A percentile compares a stretch with the other conserved stretches of the same genome.
Evolutionary conservation across 192 early-diverging fungal species (phyloP).

Genomic region (Podila epicladia): DNA sequence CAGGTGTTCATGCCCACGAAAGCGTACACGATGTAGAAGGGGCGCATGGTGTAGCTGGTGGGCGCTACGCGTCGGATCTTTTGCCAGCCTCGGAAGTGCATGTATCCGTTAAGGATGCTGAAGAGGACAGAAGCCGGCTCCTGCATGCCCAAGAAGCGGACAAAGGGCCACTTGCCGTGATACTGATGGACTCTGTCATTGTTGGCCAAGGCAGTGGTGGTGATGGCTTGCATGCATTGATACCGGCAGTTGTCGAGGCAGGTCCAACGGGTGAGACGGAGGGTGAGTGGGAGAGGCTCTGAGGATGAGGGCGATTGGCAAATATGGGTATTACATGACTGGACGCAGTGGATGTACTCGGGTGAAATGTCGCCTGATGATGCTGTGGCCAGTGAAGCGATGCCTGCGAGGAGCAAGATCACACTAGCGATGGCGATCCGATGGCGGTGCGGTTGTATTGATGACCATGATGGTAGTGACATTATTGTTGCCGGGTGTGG

Average conservation of each 20-base stretch:
- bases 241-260: slow-evolving; percentile 89
- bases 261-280: slow-evolving; percentile 77
- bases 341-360: slow-evolving; percentile 65
- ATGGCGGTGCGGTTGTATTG: not conserved
- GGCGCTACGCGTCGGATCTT: slow-evolving; percentile 56
- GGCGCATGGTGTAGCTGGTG: slow-evolving; percentile 65
- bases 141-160: slow-evolving; percentile 86
- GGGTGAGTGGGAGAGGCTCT: slow-evolving; percentile 55
- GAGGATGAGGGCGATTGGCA: slow-evolving; percentile 44
- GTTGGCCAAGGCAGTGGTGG: slow-evolving; percentile 53
- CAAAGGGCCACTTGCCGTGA: slow-evolving; percentile 98
- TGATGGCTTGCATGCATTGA: slow-evolving; percentile 85
- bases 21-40: slow-evolving; percentile 65
- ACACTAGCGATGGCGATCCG: not conserved
- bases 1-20: slow-evolving; percentile 78
- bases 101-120: slow-evolving; percentile 84
- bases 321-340: slow-evolving; percentile 47
- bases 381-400: slow-evolving; percentile 36
- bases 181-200: slow-evolving; percentile 77
- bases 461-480: not conserved
- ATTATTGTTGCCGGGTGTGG: no score
- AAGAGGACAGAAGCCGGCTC: slow-evolving; percentile 95
- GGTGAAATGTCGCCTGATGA: slow-evolving; percentile 78
- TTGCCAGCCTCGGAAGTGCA: slow-evolving; percentile 72
- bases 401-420: not conserved